These are phyloP conservation scores for Auxenochlorella pyrenoidosa DNA, from an alignment of 139 green algal species.

Conservation along the genomic window DNA sequence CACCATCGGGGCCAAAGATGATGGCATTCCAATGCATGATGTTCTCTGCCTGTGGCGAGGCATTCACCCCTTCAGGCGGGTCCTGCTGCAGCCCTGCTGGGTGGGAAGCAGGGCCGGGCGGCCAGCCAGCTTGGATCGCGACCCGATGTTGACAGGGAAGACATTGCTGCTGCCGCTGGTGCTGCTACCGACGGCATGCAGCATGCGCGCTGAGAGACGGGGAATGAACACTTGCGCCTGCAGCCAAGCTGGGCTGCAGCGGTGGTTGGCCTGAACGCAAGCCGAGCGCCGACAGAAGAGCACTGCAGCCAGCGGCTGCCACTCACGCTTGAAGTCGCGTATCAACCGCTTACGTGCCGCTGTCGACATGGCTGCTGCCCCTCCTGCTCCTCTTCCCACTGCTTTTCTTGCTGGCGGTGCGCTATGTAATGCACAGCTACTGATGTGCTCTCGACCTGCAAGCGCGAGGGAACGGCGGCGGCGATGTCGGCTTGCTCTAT, in stretches of 20 bases:
- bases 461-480: not conserved
- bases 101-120: too few relatives aligned
- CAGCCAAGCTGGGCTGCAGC: not conserved
- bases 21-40: constrained; percentile 99
- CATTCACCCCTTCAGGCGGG: constrained; percentile 95
- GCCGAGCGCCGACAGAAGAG: too few relatives aligned
- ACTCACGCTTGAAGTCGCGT: constrained; percentile 48
- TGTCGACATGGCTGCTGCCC: constrained; percentile 38
- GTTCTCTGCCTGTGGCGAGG: constrained; percentile 91
- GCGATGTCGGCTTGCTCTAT: too few relatives aligned
- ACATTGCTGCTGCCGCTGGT: not conserved
- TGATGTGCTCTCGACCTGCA: not conserved
- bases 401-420: too few relatives aligned
- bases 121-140: too few relatives aligned
- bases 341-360: constrained; percentile 45
- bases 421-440: not conserved
- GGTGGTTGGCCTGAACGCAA: too few relatives aligned
- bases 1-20: constrained; percentile 96
- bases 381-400: too few relatives aligned
- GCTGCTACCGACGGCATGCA: too few relatives aligned
- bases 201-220: not conserved
- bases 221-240: not conserved
- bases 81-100: constrained; percentile 83
- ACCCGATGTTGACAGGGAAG: too few relatives aligned
- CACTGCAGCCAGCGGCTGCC: too few relatives aligned